These are phyloP conservation scores for Monosporascus ibericus DNA, from an alignment of 2,329 filamentous ascomycete species.

Conservation along the genomic window DNA sequence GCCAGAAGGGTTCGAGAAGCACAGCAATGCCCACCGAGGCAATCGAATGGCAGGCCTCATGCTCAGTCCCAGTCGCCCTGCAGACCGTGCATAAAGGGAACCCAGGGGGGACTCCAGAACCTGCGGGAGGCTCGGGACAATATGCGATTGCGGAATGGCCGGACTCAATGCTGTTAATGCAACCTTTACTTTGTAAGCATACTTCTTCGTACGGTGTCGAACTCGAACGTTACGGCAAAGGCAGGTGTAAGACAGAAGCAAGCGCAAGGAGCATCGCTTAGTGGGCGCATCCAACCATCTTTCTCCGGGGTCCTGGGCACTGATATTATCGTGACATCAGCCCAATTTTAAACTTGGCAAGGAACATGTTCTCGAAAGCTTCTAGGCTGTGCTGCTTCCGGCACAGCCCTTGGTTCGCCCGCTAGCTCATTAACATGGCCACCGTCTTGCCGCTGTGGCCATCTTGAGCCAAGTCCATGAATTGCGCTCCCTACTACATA, in stretches of 20 bases:
- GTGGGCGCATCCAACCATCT: neutral
- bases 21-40: constrained; percentile 2
- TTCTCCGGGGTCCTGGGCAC: neutral
- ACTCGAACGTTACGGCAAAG: no score
- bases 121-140: no score
- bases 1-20: constrained; percentile 18
- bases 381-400: neutral
- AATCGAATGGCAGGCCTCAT: neutral
- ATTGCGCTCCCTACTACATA: no score
- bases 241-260: no score
- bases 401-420: neutral
- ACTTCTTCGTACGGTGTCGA: no score
- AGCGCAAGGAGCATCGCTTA: neutral
- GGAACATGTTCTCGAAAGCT: constrained; percentile 1
- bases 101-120: neutral
- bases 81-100: neutral
- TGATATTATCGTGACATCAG: neutral
- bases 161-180: no score
- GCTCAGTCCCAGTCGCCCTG: neutral
- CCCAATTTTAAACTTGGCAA: neutral
- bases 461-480: neutral
- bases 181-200: no score
- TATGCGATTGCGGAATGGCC: no score
- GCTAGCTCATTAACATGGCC: neutral
- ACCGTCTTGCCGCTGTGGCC: no score